Evolutionary conservation across 768 basidiomycete genomes (phyloP).

Genomic region (Lentinula boryana): DNA sequence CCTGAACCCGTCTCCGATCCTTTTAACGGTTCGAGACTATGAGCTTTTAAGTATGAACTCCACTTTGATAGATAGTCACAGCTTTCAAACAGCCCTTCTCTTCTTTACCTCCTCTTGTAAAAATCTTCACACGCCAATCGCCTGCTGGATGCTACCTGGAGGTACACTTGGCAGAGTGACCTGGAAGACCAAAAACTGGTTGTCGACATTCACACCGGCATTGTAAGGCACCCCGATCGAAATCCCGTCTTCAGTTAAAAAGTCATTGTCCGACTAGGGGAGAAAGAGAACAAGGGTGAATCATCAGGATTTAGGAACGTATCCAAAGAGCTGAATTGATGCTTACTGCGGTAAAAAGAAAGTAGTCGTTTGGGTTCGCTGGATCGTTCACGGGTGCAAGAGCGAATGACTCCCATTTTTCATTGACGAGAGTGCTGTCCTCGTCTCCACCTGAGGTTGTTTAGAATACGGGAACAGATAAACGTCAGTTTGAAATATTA

Average conservation of each 20-base stretch:
- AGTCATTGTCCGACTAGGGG: slow-evolving; percentile 49
- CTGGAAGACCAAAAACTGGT: slow-evolving; percentile 57
- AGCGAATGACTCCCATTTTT: slow-evolving; percentile 65
- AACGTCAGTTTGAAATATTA: slow-evolving; percentile 13
- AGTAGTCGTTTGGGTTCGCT: slow-evolving; percentile 55
- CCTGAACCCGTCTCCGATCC: too few relatives aligned
- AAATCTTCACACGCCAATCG: slow-evolving; percentile 6
- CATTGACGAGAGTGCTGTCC: slow-evolving; percentile 49
- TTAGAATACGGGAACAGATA: too few relatives aligned
- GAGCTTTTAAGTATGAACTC: too few relatives aligned
- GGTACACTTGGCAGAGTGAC: slow-evolving; percentile 43
- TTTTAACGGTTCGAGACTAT: too few relatives aligned
- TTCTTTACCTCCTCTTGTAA: too few relatives aligned
- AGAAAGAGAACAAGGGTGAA: slow-evolving; percentile 1
- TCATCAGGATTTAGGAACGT: too few relatives aligned
- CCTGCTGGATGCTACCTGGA: slow-evolving; percentile 3
- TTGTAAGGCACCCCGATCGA: slow-evolving; percentile 44
- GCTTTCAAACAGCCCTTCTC: too few relatives aligned
- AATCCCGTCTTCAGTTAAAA: slow-evolving; percentile 49
- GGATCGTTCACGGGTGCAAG: slow-evolving; percentile 48
- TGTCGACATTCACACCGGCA: slow-evolving; percentile 52
- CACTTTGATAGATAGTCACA: too few relatives aligned
- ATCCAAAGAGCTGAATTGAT: too few relatives aligned
- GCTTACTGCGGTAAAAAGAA: slow-evolving; percentile 56
- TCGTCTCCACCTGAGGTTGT: slow-evolving; percentile 34